These are phyloP conservation scores for Saccharomycopsis synnaedendra DNA, from an alignment of 805 yeast genomes.

Conservation along the genomic window DNA sequence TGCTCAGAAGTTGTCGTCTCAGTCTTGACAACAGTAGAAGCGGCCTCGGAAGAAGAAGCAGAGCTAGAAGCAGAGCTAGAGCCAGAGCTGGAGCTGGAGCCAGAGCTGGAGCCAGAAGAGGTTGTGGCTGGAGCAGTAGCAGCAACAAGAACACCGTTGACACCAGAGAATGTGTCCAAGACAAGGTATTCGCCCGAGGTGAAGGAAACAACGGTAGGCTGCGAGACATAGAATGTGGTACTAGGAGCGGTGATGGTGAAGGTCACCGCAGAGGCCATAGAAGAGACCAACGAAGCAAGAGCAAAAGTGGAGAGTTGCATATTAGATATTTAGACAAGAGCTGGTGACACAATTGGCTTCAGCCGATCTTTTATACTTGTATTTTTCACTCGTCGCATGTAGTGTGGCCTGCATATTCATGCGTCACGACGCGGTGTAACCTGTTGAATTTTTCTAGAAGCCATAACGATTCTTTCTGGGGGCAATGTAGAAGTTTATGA, in stretches of 20 bases:
- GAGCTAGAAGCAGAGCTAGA: background rate
- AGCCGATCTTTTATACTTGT: too few species aligned
- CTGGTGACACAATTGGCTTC: too few species aligned
- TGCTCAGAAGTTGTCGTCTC: background rate
- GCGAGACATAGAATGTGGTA: slow-evolving; percentile 5
- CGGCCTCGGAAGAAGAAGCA: background rate
- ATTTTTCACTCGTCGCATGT: too few species aligned
- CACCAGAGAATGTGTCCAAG: slow-evolving; percentile 8
- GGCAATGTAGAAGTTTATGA: too few species aligned
- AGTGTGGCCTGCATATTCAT: too few species aligned
- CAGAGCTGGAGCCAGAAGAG: slow-evolving; percentile 11
- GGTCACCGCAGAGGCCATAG: slow-evolving; percentile 1
- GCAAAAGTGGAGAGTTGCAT: background rate
- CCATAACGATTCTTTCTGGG: too few species aligned
- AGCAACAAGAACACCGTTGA: slow-evolving; percentile 3
- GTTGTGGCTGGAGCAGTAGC: background rate
- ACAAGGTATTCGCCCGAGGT: slow-evolving; percentile 4
- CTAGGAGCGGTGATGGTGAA: slow-evolving; percentile 5
- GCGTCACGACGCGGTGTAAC: too few species aligned
- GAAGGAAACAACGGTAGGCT: slow-evolving; percentile 4
- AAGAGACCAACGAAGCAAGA: background rate
- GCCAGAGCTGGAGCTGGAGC: background rate
- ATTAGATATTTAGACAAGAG: too few species aligned
- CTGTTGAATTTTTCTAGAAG: too few species aligned
- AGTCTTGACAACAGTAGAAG: background rate